Evolutionary conservation across 129 eudicot genomes (phyloP), one percentile per base, ranked within the genome.

Genomic region (Arctium minus): DNA sequence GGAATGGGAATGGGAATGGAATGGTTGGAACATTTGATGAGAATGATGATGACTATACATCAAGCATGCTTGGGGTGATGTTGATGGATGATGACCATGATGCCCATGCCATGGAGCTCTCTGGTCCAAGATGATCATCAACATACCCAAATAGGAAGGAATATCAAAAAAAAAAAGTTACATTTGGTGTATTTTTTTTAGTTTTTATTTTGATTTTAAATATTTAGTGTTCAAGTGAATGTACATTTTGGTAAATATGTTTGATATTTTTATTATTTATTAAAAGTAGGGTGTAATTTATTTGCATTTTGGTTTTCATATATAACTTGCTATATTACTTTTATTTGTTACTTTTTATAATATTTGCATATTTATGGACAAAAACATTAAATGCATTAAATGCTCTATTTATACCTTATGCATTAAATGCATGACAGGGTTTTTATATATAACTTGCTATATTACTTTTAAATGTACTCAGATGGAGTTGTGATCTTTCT

Each of bases 91-190:
- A 91, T 77, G 96, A 93, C 85, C 86, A 89, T 84, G 97, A 92
- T 86, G 85, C 93, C 27, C 89, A 89, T 88, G 97, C 97, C 79
- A 95, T 92, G 92, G 97, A 89, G 81, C 97, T 94, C 71, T 94
- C 98, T 72, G 98, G 98, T 81, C 98, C 97, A 82, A 92, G 98
- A 76, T 95, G 91, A 79, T 77, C 62, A 84, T 79, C 38, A 85
- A 82, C 50, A 12, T 84, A 84, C 80, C 68, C 75, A 62, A 9
- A 84, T 84, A 84, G 87, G 83, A 42, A 84, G 87, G 80, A 40
- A 72, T 80, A 77, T 72, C 31, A 60, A 72, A 48, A 53, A 15
- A 36, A n/a, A 30, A 80, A 38, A 60, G 79, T 36, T 33, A 84
- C 69, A 73, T 79, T 72, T 84, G 83, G 80, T 40, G 27, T 6